phyloP scores from a whole-genome alignment of 2,329 filamentous ascomycete species.

The Fusarium mangiferae region DNA sequence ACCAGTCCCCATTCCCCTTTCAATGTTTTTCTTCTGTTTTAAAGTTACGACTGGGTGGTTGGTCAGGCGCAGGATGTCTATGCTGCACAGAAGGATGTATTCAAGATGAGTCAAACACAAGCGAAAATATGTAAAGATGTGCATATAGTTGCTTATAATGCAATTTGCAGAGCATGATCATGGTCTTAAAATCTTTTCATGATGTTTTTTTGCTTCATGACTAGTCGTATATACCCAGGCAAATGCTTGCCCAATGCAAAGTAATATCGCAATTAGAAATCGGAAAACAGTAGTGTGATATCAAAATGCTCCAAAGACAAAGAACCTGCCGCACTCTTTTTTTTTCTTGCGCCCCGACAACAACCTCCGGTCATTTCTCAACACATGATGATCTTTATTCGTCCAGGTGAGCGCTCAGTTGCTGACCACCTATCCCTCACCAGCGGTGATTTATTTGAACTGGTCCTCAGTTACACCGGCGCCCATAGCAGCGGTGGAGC shows the following conservation, averaged over 20 bases:
- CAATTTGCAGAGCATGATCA: background rate
- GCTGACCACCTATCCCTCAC: background rate
- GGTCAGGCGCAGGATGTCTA: background rate
- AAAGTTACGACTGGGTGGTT: background rate
- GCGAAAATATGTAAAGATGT: background rate
- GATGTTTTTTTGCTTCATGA: conserved; percentile 10
- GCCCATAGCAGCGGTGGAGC: conserved; percentile 94
- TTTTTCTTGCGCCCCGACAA: conserved; percentile 22
- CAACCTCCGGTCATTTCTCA: background rate
- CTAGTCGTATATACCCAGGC: conserved; percentile 6
- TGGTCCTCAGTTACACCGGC: conserved; percentile 98
- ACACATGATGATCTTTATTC: background rate
- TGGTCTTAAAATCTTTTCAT: background rate
- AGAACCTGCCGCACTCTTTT: background rate
- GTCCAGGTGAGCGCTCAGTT: background rate
- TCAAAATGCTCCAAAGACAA: conserved; percentile 27
- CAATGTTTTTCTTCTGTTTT: background rate
- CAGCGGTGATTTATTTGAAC: conserved; percentile 62
- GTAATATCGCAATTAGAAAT: conserved; percentile 9
- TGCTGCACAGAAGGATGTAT: background rate
- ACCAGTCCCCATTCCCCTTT: background rate
- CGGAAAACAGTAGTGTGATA: conserved; percentile 30
- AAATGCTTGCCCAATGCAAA: background rate
- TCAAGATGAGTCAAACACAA: background rate
- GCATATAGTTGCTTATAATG: background rate